Conservation (phyloP, 495 filamentous ascomycete genomes). For the Podospora anserina region DNA sequence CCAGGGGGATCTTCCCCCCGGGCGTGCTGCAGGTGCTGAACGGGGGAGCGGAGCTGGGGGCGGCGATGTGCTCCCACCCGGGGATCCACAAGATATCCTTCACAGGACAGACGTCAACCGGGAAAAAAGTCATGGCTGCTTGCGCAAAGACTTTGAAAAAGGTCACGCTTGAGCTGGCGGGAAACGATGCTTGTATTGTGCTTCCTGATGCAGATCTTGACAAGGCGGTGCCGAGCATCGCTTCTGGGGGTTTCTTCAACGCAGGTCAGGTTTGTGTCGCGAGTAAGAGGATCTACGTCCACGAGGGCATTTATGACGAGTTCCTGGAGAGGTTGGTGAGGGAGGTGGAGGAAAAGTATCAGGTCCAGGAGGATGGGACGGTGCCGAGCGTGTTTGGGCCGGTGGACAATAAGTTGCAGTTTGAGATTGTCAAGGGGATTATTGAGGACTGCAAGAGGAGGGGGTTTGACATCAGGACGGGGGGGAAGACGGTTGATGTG, state of each 20-base stretch:
- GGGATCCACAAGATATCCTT: slow-evolving; percentile 67
- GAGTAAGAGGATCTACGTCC: slow-evolving; percentile 66
- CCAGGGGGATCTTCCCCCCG: slow-evolving; percentile 57
- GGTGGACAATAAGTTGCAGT: slow-evolving; percentile 61
- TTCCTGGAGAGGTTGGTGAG: slow-evolving; percentile 56
- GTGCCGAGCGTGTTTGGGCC: slow-evolving; percentile 50
- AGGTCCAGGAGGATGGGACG: slow-evolving; percentile 46
- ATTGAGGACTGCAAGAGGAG: slow-evolving; percentile 44
- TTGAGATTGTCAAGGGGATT: slow-evolving; percentile 49
- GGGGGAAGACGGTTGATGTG: slow-evolving; percentile 31
- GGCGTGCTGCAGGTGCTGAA: slow-evolving; percentile 66
- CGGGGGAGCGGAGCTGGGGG: slow-evolving; percentile 63
- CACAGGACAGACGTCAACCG: slow-evolving; percentile 63
- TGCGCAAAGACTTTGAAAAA: slow-evolving; percentile 60
- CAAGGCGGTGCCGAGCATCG: slow-evolving; percentile 49
- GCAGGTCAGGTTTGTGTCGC: slow-evolving; percentile 55
- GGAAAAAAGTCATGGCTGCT: slow-evolving; percentile 60
- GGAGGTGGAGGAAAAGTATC: slow-evolving; percentile 50
- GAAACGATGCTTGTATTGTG: slow-evolving; percentile 67
- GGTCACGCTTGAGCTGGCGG: slow-evolving; percentile 53
- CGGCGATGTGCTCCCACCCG: slow-evolving; percentile 54
- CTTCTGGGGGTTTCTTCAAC: slow-evolving; percentile 57
- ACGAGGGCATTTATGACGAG: slow-evolving; percentile 61
- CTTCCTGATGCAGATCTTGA: slow-evolving; percentile 64
- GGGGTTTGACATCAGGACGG: slow-evolving; percentile 43